A percentile compares a stretch with the other conserved stretches of the same genome.
Evolutionary conservation across 192 early-diverging fungal genomes (phyloP).

Genomic region (Coemansia sp.): DNA sequence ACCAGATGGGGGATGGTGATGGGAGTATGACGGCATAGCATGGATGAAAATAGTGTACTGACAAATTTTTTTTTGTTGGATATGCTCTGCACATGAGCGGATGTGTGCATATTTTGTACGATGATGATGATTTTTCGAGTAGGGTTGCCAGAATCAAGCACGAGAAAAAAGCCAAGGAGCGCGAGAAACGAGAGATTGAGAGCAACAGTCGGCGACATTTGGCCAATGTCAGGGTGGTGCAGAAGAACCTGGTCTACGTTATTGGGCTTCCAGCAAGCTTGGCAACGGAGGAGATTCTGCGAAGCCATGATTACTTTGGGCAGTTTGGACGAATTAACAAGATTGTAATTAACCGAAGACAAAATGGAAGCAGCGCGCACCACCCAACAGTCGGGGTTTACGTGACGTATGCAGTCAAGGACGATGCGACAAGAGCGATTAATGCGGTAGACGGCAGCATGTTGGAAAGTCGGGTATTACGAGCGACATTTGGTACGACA

Average conservation of each 20-base stretch:
- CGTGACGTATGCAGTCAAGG: conserved; percentile 86
- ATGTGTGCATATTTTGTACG: conserved; percentile 6
- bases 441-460: conserved; percentile 92
- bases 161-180: conserved; percentile 86
- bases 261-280: conserved; percentile 85
- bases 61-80: too few relatives aligned
- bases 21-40: too few relatives aligned
- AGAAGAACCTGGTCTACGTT: conserved; percentile 97
- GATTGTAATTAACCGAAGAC: conserved; percentile 86
- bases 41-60: too few relatives aligned
- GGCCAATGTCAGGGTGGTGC: conserved; percentile 89
- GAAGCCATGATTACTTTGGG: conserved; percentile 91
- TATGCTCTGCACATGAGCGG: too few relatives aligned
- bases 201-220: conserved; percentile 74
- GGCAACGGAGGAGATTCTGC: conserved; percentile 86
- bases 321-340: conserved; percentile 96
- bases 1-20: too few relatives aligned
- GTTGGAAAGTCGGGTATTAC: conserved; percentile 79
- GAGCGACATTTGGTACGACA: conserved; percentile 96
- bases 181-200: conserved; percentile 87
- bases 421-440: conserved; percentile 90
- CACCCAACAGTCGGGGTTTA: conserved; percentile 76
- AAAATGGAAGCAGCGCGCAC: conserved; percentile 44
- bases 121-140: conserved; percentile 7
- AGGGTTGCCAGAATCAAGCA: conserved; percentile 68